These are phyloP conservation scores for Metschnikowia dekortorum DNA, from an alignment of 805 yeast genomes.

Conservation along the genomic window DNA sequence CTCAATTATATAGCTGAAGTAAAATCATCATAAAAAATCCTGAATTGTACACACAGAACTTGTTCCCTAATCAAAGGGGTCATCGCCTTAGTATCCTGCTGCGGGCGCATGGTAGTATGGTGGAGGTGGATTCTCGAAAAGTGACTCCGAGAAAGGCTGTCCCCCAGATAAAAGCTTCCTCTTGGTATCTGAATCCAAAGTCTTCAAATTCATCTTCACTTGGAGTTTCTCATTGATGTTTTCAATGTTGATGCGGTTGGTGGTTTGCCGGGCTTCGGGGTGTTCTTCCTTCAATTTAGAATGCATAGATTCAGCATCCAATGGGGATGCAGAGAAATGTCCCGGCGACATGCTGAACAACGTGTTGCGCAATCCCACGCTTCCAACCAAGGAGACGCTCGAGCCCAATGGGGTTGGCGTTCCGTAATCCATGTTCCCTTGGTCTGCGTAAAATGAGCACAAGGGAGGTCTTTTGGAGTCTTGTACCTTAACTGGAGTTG, in stretches of 20 bases:
- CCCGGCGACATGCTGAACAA: conserved; percentile 28
- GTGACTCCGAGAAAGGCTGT: background rate
- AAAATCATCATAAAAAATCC: conserved; percentile 1
- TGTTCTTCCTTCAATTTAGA: conserved; percentile 6
- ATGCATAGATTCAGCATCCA: conserved; percentile 13
- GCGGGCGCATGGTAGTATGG: conserved; percentile 17
- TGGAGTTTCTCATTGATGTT: conserved; percentile 23
- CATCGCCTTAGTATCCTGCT: conserved; percentile 7
- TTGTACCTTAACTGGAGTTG: conserved; percentile 12
- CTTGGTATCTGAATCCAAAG: background rate
- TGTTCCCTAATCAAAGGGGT: background rate
- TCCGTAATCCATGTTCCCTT: background rate
- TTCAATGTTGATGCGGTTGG: conserved; percentile 26
- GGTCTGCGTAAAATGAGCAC: conserved; percentile 2
- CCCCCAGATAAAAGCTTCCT: background rate
- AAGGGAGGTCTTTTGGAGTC: conserved; percentile 8
- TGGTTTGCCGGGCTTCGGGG: conserved; percentile 24
- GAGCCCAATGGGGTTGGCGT: conserved; percentile 16
- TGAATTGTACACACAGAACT: background rate
- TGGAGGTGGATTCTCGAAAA: conserved; percentile 17
- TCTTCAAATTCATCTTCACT: conserved; percentile 4
- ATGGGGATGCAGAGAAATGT: conserved; percentile 26
- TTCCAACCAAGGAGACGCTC: conserved; percentile 23
- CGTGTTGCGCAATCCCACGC: conserved; percentile 39
- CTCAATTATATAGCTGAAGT: background rate